Evolutionary conservation across 768 basidiomycete genomes (phyloP).

Genomic region (Boletus reticuloceps): DNA sequence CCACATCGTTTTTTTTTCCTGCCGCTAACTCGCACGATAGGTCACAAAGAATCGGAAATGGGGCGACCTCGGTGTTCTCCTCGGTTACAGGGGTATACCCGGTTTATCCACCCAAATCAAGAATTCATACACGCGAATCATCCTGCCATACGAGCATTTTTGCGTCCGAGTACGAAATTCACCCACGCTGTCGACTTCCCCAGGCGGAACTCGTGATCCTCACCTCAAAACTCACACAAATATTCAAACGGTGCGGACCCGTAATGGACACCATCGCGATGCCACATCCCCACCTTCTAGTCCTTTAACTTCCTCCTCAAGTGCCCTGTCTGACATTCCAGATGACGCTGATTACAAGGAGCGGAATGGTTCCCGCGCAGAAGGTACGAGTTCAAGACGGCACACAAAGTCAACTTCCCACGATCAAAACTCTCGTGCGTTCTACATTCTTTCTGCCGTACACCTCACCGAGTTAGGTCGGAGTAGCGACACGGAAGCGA

Average conservation of each 20-base stretch:
- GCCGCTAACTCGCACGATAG: slow-evolving; percentile 42
- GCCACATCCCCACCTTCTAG: slow-evolving; percentile 65
- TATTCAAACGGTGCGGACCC: slow-evolving; percentile 41
- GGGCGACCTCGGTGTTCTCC: slow-evolving; percentile 77
- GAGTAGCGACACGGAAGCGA: slow-evolving; percentile 33
- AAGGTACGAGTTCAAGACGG: slow-evolving; percentile 46
- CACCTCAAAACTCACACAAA: slow-evolving; percentile 56
- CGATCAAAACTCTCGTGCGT: slow-evolving; percentile 46
- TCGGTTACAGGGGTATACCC: slow-evolving; percentile 81
- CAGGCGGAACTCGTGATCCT: slow-evolving; percentile 41
- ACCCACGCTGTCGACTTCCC: slow-evolving; percentile 42
- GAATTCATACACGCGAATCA: slow-evolving; percentile 85
- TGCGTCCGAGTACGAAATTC: slow-evolving; percentile 71
- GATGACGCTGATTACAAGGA: slow-evolving; percentile 70
- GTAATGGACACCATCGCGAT: slow-evolving; percentile 39
- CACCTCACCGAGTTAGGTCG: slow-evolving; percentile 12
- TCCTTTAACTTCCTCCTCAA: slow-evolving; percentile 74
- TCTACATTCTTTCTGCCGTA: slow-evolving; percentile 1
- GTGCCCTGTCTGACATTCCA: slow-evolving; percentile 75
- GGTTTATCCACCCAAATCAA: slow-evolving; percentile 87
- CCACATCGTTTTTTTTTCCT: slow-evolving; percentile 13
- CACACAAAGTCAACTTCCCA: slow-evolving; percentile 51
- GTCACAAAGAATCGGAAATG: slow-evolving; percentile 84
- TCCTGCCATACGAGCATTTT: slow-evolving; percentile 95
- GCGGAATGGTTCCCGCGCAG: slow-evolving; percentile 40